Conservation (phyloP, 768 basidiomycete genomes). For the Sporobolomyces roseus region DNA sequence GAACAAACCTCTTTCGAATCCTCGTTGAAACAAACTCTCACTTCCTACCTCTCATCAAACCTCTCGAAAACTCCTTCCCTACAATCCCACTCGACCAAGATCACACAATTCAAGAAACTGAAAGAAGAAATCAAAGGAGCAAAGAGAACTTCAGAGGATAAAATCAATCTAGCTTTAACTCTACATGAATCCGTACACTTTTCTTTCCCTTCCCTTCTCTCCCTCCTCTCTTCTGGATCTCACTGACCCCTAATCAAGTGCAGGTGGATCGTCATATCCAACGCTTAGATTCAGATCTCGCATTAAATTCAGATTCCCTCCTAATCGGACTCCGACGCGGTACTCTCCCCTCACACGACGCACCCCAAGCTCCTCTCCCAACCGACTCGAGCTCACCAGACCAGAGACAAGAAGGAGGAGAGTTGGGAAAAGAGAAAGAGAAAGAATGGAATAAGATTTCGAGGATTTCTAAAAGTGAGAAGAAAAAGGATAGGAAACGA, state of each 20-base stretch:
- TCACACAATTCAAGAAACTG: neutral
- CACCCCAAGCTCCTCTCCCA: constrained; percentile 11
- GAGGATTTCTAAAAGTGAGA: constrained; percentile 1
- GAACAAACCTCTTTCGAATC: constrained; percentile 48
- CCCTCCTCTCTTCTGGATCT: constrained; percentile 63
- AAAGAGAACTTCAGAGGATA: constrained; percentile 57
- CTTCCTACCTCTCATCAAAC: neutral
- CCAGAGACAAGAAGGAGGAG: neutral
- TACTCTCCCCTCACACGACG: constrained; percentile 49
- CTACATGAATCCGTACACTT: neutral
- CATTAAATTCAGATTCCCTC: constrained; percentile 60
- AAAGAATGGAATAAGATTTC: constrained; percentile 9
- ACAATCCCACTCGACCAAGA: neutral
- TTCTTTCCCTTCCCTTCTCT: neutral
- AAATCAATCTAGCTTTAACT: constrained; percentile 54
- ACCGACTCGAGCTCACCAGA: neutral
- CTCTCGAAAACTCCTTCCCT: neutral
- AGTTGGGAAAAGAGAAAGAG: neutral
- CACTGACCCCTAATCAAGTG: too few species aligned
- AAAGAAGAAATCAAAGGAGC: neutral
- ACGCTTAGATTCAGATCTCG: constrained; percentile 69
- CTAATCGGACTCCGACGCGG: constrained; percentile 58
- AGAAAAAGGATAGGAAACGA: constrained; percentile 15
- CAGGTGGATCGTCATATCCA: constrained; percentile 74
- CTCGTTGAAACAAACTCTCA: neutral